phyloP scores from a whole-genome alignment of 768 basidiomycete species.

The Panaeolus papilionaceus region DNA sequence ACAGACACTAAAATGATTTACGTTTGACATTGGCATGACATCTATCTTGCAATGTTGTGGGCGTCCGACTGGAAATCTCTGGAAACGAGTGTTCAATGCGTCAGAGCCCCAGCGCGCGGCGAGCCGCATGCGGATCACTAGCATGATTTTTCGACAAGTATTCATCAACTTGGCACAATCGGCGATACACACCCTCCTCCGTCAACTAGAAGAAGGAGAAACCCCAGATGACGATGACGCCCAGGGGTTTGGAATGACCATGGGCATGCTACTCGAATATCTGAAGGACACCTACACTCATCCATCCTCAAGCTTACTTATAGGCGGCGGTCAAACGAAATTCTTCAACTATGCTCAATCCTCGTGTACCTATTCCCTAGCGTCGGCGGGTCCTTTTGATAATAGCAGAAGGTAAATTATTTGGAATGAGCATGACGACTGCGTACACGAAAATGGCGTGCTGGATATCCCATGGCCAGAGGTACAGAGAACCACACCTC shows the following conservation, averaged over 20 bases:
- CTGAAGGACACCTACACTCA: neutral
- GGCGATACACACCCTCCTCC: neutral
- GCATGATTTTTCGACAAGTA: too few relatives aligned
- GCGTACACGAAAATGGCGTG: neutral
- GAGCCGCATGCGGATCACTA: too few relatives aligned
- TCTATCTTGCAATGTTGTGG: too few relatives aligned
- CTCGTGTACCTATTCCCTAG: neutral
- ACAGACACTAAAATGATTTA: neutral
- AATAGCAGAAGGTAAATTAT: neutral
- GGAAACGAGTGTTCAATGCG: neutral
- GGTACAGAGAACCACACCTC: neutral
- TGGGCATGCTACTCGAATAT: too few relatives aligned
- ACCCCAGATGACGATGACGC: neutral
- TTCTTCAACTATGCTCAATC: conserved; percentile 3
- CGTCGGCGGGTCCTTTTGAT: neutral
- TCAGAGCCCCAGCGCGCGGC: too few relatives aligned
- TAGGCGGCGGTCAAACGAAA: conserved; percentile 13
- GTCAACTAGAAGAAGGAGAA: neutral
- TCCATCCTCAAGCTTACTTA: neutral
- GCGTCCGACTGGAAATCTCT: too few relatives aligned
- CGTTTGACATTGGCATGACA: neutral
- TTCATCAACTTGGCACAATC: too few relatives aligned
- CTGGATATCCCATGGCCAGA: too few relatives aligned
- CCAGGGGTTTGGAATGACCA: too few relatives aligned
- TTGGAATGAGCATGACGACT: too few relatives aligned